Conservation (phyloP, 78 protist genomes). For the Planoprotostelium fungivorum region DNA sequence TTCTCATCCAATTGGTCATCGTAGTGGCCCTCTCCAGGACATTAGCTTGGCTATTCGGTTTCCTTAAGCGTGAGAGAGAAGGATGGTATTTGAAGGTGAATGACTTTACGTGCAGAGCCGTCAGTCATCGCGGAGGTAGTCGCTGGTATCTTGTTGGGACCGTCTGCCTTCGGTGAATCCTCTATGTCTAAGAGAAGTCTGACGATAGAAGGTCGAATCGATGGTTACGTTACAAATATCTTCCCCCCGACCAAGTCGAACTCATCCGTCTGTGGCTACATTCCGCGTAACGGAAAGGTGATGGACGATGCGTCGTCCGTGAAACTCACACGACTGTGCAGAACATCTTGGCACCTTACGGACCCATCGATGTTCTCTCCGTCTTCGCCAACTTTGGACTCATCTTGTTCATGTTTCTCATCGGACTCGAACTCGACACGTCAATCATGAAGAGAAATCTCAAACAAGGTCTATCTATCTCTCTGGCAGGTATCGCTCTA, state of each 20-base stretch:
- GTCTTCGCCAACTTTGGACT: conserved; percentile 67
- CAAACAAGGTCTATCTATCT: conserved; percentile 28
- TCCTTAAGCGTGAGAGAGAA: neutral
- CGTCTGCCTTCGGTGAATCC: conserved; percentile 34
- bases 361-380: neutral
- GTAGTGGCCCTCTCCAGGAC: neutral
- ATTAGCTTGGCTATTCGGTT: neutral
- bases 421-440: conserved; percentile 67
- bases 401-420: conserved; percentile 66
- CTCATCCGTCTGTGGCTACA: neutral
- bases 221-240: neutral
- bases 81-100: neutral
- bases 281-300: neutral
- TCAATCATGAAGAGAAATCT: conserved; percentile 31
- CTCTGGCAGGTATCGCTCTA: conserved; percentile 26
- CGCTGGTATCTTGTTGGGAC: conserved; percentile 62
- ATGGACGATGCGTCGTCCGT: neutral
- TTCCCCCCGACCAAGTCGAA: neutral
- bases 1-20: neutral
- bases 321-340: neutral
- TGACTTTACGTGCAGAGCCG: conserved; percentile 14
- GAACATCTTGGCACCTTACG: neutral
- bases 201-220: neutral
- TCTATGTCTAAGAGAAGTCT: neutral
- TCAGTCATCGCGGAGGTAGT: conserved; percentile 55